phyloP scores from a whole-genome alignment of 2,329 filamentous ascomycete species.

The Scedosporium apiospermum region DNA sequence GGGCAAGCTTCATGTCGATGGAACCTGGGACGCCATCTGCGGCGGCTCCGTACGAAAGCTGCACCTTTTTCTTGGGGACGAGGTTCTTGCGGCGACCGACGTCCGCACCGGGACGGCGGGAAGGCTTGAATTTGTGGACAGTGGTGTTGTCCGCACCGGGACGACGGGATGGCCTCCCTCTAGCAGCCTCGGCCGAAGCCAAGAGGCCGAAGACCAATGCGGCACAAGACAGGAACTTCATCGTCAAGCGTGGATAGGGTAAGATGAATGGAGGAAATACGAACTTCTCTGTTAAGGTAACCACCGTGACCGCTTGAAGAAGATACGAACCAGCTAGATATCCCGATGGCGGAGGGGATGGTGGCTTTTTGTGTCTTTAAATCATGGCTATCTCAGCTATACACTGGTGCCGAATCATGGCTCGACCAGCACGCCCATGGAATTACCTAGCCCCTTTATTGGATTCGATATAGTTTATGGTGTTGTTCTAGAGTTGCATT shows the following conservation, averaged over 20 bases:
- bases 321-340: no score
- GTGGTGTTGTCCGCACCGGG: constrained; percentile 1
- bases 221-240: background rate
- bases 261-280: no score
- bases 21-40: constrained; percentile 8
- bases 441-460: no score
- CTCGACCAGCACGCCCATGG: no score
- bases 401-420: no score
- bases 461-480: no score
- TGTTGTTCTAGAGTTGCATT: no score
- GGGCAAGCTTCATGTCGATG: constrained; percentile 14
- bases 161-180: background rate
- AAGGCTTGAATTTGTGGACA: constrained; percentile 11
- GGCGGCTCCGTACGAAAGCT: constrained; percentile 11
- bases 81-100: constrained; percentile 12
- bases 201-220: background rate
- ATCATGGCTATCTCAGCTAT: no score
- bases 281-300: no score
- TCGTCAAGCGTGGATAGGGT: background rate
- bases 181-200: background rate
- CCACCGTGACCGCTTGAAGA: no score
- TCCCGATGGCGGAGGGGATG: no score
- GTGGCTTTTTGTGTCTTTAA: no score
- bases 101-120: constrained; percentile 7
- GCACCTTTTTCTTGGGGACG: constrained; percentile 11